Evolutionary conservation across 1,284 basidiomycete species (phyloP), one percentile per base, ranked within the genome.

Genomic region (Cystobasidium slooffiae): DNA sequence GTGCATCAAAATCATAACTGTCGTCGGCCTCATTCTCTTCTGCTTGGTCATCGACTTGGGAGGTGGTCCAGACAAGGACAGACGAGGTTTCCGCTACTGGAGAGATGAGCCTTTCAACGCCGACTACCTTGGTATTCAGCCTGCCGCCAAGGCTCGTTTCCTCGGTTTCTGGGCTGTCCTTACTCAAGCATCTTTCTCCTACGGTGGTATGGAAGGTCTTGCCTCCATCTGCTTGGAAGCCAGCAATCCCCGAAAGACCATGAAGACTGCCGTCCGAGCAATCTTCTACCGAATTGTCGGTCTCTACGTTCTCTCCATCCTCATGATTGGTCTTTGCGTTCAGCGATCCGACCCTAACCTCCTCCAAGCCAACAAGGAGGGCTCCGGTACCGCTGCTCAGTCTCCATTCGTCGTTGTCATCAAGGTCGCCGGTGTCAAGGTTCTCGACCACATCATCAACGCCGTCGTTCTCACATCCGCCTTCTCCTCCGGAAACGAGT

Each of bases 121-220:
- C 4, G 70, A 78, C 46, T 76, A 79, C 67, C 68, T 78, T 44
- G 83, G 80, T 55, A 84, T 85, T 63, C 49, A 47, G 22, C 76
- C 79, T 1, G 91, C 91, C 0, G 68, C 75, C 4, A 68, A 61
- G 44, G 59, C 59, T 44, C 76, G 80, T 20, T 79, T 80, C 79
- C 73, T 80, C 47, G 79, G 79, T 51, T 78, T 75, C 79, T 75
- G 72, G 74, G 44, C 69, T 12, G 79, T 80, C 49, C 70, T 80
- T 39, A 77, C 76, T 37, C 77, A 79, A 61, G 91, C 92, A 9
- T 91, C 91, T 1, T 94, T 94, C 85, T 90, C 89, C 12, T 94
- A 89, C 84, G 88, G 89, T 76, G 87, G 66, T 14, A 93, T 92
- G 9, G 93, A 95, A 82, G 90, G 94, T 76, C 90, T 94, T 53